Conservation (phyloP, 345 rosid genomes). For the Salix udensis region DNA sequence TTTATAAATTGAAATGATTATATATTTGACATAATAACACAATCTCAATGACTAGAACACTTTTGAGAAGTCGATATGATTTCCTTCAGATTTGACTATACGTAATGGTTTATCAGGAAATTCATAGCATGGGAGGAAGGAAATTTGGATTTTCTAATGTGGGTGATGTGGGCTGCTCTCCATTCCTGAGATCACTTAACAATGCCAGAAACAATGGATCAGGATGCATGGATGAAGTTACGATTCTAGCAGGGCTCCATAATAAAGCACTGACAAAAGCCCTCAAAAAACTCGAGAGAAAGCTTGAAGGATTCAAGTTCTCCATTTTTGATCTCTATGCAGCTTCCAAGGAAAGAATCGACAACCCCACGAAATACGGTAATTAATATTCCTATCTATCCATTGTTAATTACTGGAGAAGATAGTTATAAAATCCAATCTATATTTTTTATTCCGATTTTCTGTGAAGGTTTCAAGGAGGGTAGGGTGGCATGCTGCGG, state of each 20-base stretch:
- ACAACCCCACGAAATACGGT: slow-evolving; percentile 20
- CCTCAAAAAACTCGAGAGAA: slow-evolving; percentile 9
- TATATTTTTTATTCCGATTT: too few relatives aligned
- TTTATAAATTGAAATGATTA: too few relatives aligned
- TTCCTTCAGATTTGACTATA: too few relatives aligned
- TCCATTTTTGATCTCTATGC: neutral
- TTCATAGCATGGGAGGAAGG: slow-evolving; percentile 40
- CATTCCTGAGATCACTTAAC: slow-evolving; percentile 6
- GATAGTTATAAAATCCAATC: too few relatives aligned
- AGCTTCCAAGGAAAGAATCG: neutral
- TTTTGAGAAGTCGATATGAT: too few relatives aligned
- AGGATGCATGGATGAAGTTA: slow-evolving; percentile 10
- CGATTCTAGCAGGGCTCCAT: slow-evolving; percentile 20
- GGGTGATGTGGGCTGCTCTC: slow-evolving; percentile 27
- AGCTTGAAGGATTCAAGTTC: slow-evolving; percentile 25
- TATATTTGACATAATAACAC: too few relatives aligned
- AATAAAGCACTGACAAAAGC: slow-evolving; percentile 20
- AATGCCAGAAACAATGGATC: slow-evolving; percentile 15
- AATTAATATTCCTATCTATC: neutral
- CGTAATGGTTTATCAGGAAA: slow-evolving; percentile 25
- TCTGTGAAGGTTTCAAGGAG: slow-evolving; percentile 4
- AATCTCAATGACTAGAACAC: too few relatives aligned
- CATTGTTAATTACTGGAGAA: too few relatives aligned
- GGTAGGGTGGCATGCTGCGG: slow-evolving; percentile 13
- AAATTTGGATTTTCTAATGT: slow-evolving; percentile 38